Base-by-base conservation (phyloP, 352 stramenopile species). In the Phytopythium oedochilum region DNA sequence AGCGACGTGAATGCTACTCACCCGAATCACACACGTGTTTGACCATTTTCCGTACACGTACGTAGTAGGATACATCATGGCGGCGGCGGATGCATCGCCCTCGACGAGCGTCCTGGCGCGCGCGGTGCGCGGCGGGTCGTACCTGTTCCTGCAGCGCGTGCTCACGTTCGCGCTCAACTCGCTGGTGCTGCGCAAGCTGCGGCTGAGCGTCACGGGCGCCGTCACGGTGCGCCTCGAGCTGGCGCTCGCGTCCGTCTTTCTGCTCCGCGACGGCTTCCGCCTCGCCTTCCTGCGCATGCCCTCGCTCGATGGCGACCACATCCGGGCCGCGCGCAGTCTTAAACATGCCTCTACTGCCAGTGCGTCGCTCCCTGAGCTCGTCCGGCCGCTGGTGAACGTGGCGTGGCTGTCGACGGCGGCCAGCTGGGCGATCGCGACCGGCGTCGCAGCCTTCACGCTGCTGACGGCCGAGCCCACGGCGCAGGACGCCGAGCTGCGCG, bases 161-260 rank as follows among this genome's bases (percentile, higher is more conserved):
- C 40, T 90, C 23, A 94, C 83, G 18, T 97, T 97, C 59, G 61
- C 75, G 22, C 66, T 94, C 63, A 96, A 95, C 59, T 86, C 86
- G 43, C 63, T 96, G 36, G 76, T 94, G 46, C 62, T 96, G 28
- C 76, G 81, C 29, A 74, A 74, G 29, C 60, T 92, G 26, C 75
- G 85, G n/a, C 61, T 92, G 39, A 83, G 75, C 55, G 72, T 96
- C 20, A 86, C 88, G 0, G 88, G 88, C 31, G 75, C 79, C 49
- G 83, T 87, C 43, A 90, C 86, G 1, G 82, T 97, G 51, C 87
- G 86, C 9, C 71, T 97, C 34, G 91, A 97, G 60, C 70, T 97
- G 32, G 81, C 89, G 34, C 67, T 96, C 32, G 91, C 87, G 25
- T 96, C 86, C 38, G 84, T 89, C 55, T 94, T 97, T 55, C 75